Percentiles rank a stretch among this genome's conserved stretches.
Conservation (phyloP, 306 rosid species). For the Cyamopsis tetragonoloba region DNA sequence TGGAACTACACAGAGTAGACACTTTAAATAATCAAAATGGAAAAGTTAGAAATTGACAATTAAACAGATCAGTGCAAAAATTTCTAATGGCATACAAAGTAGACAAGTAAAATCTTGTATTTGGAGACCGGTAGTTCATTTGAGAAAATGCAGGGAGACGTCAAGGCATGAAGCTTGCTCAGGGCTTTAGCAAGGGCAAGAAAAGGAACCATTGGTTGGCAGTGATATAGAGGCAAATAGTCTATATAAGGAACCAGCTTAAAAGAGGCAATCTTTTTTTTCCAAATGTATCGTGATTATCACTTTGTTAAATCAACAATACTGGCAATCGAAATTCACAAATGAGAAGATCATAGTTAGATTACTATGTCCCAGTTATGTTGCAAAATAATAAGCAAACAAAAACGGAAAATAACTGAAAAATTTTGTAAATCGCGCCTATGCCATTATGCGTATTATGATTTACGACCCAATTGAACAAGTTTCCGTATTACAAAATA, state of each 20-base stretch:
- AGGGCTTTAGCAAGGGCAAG: background rate
- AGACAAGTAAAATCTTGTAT: background rate
- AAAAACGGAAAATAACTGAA: background rate
- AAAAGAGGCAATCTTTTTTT: background rate
- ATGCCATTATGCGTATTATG: background rate
- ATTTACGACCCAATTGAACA: background rate
- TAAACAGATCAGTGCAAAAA: background rate
- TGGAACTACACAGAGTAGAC: background rate
- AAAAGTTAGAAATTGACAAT: background rate
- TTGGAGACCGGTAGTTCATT: background rate
- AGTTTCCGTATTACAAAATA: background rate
- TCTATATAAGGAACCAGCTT: background rate
- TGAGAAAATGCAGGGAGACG: background rate
- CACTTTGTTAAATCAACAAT: background rate
- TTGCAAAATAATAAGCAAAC: background rate
- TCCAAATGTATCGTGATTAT: background rate
- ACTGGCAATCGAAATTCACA: background rate
- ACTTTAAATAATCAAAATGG: background rate
- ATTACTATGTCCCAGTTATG: background rate
- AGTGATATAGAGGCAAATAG: background rate
- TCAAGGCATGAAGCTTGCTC: background rate
- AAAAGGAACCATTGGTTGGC: background rate
- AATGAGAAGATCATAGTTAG: background rate
- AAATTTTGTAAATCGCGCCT: background rate
- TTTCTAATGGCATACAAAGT: background rate